A percentile compares a stretch with the other conserved stretches of the same genome.
phyloP scores from a whole-genome alignment of 306 rosid species.

The Dryas octopetala region DNA sequence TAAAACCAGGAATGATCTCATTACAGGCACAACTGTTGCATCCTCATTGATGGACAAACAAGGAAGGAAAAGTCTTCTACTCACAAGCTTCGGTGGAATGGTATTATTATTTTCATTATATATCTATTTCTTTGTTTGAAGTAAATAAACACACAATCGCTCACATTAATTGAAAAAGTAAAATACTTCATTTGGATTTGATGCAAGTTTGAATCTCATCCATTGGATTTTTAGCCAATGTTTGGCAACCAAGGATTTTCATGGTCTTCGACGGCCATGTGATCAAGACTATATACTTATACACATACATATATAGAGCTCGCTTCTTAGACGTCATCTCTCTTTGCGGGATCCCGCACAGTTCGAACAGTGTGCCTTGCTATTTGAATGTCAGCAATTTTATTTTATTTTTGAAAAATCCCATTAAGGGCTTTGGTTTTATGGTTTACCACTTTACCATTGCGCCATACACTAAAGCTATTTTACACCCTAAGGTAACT shows the following conservation, averaged over 20 bases:
- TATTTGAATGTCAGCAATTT: too few relatives aligned
- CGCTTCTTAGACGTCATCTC: too few relatives aligned
- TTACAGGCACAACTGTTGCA: conserved; percentile 78
- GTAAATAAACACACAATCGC: neutral
- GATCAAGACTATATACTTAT: neutral
- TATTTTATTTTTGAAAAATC: too few relatives aligned
- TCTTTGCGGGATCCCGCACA: too few relatives aligned
- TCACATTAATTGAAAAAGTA: neutral
- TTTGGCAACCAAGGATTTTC: neutral
- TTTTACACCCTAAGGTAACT: too few relatives aligned
- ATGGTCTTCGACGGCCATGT: neutral
- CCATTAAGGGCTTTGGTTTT: too few relatives aligned
- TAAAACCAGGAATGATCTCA: conserved; percentile 20
- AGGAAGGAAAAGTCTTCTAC: conserved; percentile 88
- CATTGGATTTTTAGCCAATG: neutral
- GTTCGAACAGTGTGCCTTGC: too few relatives aligned
- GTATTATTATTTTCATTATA: conserved; percentile 38
- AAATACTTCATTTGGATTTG: neutral
- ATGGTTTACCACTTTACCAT: too few relatives aligned
- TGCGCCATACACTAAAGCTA: too few relatives aligned
- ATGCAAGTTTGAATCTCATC: neutral
- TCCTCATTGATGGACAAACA: conserved; percentile 89
- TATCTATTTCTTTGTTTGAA: neutral
- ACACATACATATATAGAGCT: neutral
- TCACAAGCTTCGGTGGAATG: conserved; percentile 90